Base-by-base conservation (phyloP, 257 asterid genomes). In the Gentiana macrophylla region DNA sequence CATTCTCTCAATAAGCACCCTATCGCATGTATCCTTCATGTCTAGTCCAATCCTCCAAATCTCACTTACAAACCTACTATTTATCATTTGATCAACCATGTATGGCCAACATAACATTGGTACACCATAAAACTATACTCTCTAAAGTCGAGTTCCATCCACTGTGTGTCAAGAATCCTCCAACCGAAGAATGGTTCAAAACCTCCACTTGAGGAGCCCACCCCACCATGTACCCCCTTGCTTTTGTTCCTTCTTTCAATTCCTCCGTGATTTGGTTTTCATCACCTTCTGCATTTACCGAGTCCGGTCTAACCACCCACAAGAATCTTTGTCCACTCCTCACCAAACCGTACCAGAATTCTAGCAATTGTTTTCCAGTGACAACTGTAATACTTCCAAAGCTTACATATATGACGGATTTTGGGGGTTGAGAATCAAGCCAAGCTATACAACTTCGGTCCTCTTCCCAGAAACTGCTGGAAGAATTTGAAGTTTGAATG, bases 21-120 rank as follows among this genome's bases (percentile, higher is more conserved):
- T 57, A 2, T 69, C 71, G 12, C 65, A 64, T 1, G 43, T 35
- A 12, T 68, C 74, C 37, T 72, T 64, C 65, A 64, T 72, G 59
- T 67, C 74, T 55, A 72, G 15, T 15, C 78, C 78, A 6, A 63
- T 0, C 49, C 48, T 72, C 78, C 78, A 63, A 1, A 61, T 65
- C 41, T 67, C 67, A 52, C 65, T 53, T 4, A 67, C 74, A 33
- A 37, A 49, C 55, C 74, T 60, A 38, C 65, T 60, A 1, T 55
- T 72, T 3, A 64, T 56, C 35, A n/a, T 49, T 35, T 72, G 77
- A 47, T 72, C 77, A 7, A 61, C 70, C 2, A 32, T 55, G 3
- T 4, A 7, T 0, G 78, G 74, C 74, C 74, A 67, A 11, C 78
- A 72, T n/a, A 67, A 47, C 78, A 67, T 67, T 2, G 78, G 78